Evolutionary conservation across 257 asterid species (phyloP).

Genomic region (Jacaranda copaia): DNA sequence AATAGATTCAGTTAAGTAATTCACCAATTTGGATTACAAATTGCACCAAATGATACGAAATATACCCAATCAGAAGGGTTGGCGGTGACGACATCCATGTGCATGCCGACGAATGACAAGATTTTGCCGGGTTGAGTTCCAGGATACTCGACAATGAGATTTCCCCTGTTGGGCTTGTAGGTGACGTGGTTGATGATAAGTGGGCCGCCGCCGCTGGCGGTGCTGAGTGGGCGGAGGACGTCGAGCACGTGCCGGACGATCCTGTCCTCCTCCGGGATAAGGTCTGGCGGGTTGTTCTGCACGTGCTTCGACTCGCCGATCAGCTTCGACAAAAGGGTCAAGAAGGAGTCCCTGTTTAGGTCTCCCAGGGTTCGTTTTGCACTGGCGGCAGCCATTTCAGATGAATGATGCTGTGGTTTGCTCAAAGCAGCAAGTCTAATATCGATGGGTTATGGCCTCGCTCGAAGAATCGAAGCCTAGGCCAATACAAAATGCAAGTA

Average conservation of each 20-base stretch:
- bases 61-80: constrained; percentile 89
- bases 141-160: constrained; percentile 94
- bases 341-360: constrained; percentile 74
- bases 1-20: constrained; percentile 8
- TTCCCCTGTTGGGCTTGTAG: constrained; percentile 92
- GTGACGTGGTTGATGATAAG: constrained; percentile 76
- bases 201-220: constrained; percentile 88
- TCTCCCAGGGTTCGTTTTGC: constrained; percentile 65
- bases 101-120: constrained; percentile 96
- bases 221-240: constrained; percentile 77
- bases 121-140: constrained; percentile 81
- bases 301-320: constrained; percentile 88
- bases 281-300: constrained; percentile 96
- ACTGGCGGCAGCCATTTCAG: constrained; percentile 57
- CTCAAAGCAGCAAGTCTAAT: not conserved
- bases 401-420: not conserved
- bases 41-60: not conserved
- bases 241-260: constrained; percentile 80
- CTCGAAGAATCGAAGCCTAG: too few species aligned
- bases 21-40: not conserved
- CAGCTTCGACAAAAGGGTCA: constrained; percentile 69
- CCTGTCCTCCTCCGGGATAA: constrained; percentile 96
- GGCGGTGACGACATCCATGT: constrained; percentile 98
- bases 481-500: too few species aligned
- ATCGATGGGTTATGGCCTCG: too few species aligned